A percentile compares a stretch with the other conserved stretches of the same genome.
phyloP scores from a whole-genome alignment of 1,139 yeast genomes.

The Lodderomyces metapsilosis region DNA sequence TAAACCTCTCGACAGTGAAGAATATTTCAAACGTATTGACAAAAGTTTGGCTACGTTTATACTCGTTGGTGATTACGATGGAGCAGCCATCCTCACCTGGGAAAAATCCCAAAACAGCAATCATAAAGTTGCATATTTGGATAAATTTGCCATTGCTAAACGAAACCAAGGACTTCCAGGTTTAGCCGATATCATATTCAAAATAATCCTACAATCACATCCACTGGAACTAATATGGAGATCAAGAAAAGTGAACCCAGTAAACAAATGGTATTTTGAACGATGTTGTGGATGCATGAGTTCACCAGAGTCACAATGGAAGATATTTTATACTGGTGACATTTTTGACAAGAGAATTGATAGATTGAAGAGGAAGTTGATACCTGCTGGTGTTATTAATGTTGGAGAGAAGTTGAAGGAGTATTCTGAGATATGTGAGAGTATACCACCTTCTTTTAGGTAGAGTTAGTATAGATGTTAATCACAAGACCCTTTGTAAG shows the following conservation, averaged over 20 bases:
- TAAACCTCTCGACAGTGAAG: constrained; percentile 58
- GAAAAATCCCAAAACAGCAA: constrained; percentile 32
- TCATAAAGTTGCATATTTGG: constrained; percentile 63
- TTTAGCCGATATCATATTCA: constrained; percentile 89
- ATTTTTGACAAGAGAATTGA: constrained; percentile 38
- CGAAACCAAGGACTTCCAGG: constrained; percentile 88
- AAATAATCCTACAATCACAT: constrained; percentile 67
- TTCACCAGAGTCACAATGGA: constrained; percentile 58
- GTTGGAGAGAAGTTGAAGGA: constrained; percentile 27
- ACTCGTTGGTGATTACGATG: constrained; percentile 92
- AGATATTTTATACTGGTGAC: constrained; percentile 66
- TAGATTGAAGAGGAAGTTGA: constrained; percentile 18
- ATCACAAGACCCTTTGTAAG: too few relatives aligned
- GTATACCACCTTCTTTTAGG: constrained; percentile 33
- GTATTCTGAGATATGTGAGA: constrained; percentile 33
- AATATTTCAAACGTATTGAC: constrained; percentile 65
- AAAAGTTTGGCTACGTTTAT: constrained; percentile 70
- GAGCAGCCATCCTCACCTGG: constrained; percentile 89
- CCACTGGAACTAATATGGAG: constrained; percentile 86
- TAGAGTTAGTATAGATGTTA: constrained; percentile 6
- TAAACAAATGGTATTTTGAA: constrained; percentile 96
- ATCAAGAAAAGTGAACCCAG: constrained; percentile 81
- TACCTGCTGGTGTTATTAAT: constrained; percentile 21
- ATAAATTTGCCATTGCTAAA: constrained; percentile 87
- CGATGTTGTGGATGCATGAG: constrained; percentile 73